These are phyloP conservation scores for Penicillium sp. DNA, from an alignment of 2,329 filamentous ascomycete genomes.

Conservation along the genomic window DNA sequence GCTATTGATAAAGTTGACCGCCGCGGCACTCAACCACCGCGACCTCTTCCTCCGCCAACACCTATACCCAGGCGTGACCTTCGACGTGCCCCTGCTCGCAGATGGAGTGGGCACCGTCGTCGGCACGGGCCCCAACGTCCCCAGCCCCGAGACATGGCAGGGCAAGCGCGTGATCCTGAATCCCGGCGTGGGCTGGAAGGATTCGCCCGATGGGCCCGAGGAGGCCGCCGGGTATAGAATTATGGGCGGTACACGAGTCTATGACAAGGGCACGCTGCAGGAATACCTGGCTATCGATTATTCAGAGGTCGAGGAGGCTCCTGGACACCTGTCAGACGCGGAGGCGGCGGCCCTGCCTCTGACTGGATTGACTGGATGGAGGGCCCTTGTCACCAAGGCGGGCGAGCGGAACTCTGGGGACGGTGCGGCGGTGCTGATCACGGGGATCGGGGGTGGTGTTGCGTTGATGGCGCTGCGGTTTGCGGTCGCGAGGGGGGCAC, in stretches of 20 bases:
- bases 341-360: conserved; percentile 85
- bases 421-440: conserved; percentile 78
- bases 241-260: conserved; percentile 61
- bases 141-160: conserved; percentile 56
- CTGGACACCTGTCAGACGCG: conserved; percentile 67
- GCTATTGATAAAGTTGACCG: conserved; percentile 73
- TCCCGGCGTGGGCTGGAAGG: conserved; percentile 76
- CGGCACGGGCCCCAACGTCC: conserved; percentile 58
- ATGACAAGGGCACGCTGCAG: conserved; percentile 69
- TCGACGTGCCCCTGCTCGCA: conserved; percentile 74
- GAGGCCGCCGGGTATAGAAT: conserved; percentile 45
- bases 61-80: conserved; percentile 83
- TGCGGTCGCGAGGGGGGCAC: conserved; percentile 70
- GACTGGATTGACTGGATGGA: conserved; percentile 84
- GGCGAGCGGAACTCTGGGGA: conserved; percentile 54
- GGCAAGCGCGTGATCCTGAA: conserved; percentile 75
- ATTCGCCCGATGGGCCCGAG: conserved; percentile 73
- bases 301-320: conserved; percentile 73
- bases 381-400: conserved; percentile 79
- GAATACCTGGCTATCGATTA: conserved; percentile 72
- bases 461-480: conserved; percentile 81
- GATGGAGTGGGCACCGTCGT: conserved; percentile 80
- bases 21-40: conserved; percentile 88
- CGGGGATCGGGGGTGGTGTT: conserved; percentile 90
- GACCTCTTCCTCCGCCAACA: conserved; percentile 93